A percentile compares a stretch with the other conserved stretches of the same genome.
phyloP scores from a whole-genome alignment of 2,329 filamentous ascomycete species.

The Neoarthrinium moseri region DNA sequence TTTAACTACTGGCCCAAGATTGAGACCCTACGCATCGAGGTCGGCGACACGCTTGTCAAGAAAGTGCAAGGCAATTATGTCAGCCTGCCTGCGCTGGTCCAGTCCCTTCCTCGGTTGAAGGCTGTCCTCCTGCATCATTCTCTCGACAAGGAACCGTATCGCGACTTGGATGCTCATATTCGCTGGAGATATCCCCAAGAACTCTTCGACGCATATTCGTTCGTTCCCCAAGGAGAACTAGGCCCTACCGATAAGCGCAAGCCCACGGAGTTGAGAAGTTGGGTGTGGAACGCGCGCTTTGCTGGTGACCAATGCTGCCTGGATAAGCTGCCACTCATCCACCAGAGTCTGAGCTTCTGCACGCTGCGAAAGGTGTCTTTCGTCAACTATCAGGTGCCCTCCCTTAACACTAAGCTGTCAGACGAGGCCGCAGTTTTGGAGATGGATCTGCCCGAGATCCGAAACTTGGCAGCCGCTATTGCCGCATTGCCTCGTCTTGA shows the following conservation, averaged over 20 bases:
- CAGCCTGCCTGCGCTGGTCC: constrained; percentile 58
- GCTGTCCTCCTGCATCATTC: constrained; percentile 72
- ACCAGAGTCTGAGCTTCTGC: constrained; percentile 56
- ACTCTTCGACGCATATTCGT: constrained; percentile 63
- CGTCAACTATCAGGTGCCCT: constrained; percentile 62
- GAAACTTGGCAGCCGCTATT: constrained; percentile 45
- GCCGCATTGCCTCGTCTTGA: constrained; percentile 59
- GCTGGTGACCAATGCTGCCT: constrained; percentile 44
- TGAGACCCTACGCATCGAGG: constrained; percentile 67
- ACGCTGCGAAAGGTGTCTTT: constrained; percentile 56
- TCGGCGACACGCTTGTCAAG: constrained; percentile 37
- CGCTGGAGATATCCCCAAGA: constrained; percentile 69
- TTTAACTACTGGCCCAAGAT: constrained; percentile 72
- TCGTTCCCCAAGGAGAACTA: constrained; percentile 41
- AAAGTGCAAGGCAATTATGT: constrained; percentile 31
- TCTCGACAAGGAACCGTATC: constrained; percentile 66
- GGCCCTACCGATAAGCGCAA: constrained; percentile 32
- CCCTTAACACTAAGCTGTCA: constrained; percentile 33
- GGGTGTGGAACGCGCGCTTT: constrained; percentile 62
- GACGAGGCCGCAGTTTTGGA: constrained; percentile 10
- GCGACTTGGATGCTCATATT: constrained; percentile 52
- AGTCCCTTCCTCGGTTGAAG: constrained; percentile 63
- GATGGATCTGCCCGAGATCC: constrained; percentile 28
- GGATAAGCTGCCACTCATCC: constrained; percentile 49
- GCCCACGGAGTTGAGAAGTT: constrained; percentile 45